Evolutionary conservation across 179 eudicot species (phyloP).

Genomic region (Drosera spatulata): DNA sequence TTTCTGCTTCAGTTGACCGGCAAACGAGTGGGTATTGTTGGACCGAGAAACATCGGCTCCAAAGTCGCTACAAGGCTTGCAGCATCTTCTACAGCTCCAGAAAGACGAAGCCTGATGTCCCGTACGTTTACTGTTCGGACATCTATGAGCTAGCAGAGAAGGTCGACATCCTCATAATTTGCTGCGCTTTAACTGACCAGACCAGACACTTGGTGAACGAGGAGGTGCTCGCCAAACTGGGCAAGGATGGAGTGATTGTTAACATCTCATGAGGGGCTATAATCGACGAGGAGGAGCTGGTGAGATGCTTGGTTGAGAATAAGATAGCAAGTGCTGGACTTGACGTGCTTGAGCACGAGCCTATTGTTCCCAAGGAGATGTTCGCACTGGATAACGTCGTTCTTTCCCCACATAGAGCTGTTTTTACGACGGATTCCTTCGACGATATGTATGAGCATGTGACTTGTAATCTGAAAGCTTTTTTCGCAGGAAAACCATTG

Average conservation of each 20-base stretch:
- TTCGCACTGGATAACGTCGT: conserved; percentile 52
- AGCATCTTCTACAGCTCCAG: conserved; percentile 44
- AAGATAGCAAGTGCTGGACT: conserved; percentile 64
- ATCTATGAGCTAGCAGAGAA: conserved; percentile 25
- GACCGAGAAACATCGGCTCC: conserved; percentile 57
- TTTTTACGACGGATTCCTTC: conserved; percentile 26
- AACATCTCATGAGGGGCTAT: conserved; percentile 51
- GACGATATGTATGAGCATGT: conserved; percentile 17
- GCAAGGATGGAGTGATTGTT: conserved; percentile 49
- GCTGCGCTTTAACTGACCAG: conserved; percentile 52
- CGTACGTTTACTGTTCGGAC: conserved; percentile 25
- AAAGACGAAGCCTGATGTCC: conserved; percentile 20
- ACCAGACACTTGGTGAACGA: conserved; percentile 43
- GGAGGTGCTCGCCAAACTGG: conserved; percentile 41
- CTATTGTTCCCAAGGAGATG: conserved; percentile 45
- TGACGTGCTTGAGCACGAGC: conserved; percentile 69
- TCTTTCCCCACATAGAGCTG: conserved; percentile 45
- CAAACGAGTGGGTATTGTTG: conserved; percentile 20
- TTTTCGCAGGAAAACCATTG: conserved; percentile 23
- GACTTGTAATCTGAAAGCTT: conserved; percentile 26
- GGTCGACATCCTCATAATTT: conserved; percentile 34
- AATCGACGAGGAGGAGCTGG: conserved; percentile 52
- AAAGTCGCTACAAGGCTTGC: conserved; percentile 41
- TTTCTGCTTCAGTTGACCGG: no score
- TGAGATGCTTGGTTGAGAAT: conserved; percentile 31